Conservation (phyloP, 257 asterid genomes). For the Nemophila menziesii region DNA sequence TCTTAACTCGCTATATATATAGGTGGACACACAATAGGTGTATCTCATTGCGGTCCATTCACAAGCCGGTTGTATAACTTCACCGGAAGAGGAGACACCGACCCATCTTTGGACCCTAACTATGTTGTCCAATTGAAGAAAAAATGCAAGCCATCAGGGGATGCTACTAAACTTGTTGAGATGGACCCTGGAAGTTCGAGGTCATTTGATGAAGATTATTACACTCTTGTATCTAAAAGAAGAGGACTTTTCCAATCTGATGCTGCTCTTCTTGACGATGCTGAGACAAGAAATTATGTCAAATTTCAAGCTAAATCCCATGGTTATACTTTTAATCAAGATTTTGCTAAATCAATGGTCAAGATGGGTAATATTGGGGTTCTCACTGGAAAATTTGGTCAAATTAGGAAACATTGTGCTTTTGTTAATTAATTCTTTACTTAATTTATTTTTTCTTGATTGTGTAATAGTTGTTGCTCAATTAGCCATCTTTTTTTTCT, state of each 20-base stretch:
- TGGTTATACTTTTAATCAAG: slow-evolving; percentile 22
- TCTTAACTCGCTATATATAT: no score
- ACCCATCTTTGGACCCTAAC: slow-evolving; percentile 40
- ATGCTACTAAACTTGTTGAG: slow-evolving; percentile 29
- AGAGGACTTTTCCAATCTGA: slow-evolving; percentile 40
- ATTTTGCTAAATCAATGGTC: slow-evolving; percentile 36
- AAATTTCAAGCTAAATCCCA: slow-evolving; percentile 9
- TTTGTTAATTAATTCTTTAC: slow-evolving; percentile 24
- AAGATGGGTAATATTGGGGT: slow-evolving; percentile 42
- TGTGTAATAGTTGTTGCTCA: no score
- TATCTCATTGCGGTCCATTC: slow-evolving; percentile 40
- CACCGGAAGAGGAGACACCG: slow-evolving; percentile 50
- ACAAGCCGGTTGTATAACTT: slow-evolving; percentile 44
- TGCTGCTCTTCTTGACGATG: slow-evolving; percentile 36
- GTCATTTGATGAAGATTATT: slow-evolving; percentile 32
- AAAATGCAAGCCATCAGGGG: slow-evolving; percentile 28
- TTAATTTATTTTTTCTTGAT: no score
- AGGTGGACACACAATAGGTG: slow-evolving; percentile 57
- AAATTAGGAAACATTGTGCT: slow-evolving; percentile 35
- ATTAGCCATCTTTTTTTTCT: no score
- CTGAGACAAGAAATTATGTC: slow-evolving; percentile 24
- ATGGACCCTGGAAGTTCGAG: slow-evolving; percentile 52
- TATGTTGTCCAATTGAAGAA: slow-evolving; percentile 25
- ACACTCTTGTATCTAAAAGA: slow-evolving; percentile 24
- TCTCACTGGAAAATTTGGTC: slow-evolving; percentile 39